Evolutionary conservation across 139 green algal species (phyloP).

Genomic region (Closterium sp.): DNA sequence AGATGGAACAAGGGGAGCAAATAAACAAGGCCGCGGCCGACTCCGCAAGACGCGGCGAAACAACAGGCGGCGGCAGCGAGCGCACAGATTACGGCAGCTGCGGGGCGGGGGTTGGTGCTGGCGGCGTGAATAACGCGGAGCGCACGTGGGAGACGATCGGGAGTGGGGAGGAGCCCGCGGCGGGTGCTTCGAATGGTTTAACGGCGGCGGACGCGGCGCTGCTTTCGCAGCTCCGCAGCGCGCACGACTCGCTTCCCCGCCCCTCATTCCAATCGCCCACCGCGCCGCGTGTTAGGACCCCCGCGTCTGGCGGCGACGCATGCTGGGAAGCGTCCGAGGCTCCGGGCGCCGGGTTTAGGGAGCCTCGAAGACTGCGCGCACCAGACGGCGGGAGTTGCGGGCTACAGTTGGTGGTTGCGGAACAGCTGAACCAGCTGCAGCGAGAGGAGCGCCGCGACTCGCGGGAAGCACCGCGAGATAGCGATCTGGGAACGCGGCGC

Average conservation of each 20-base stretch:
- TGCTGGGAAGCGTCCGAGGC: neutral
- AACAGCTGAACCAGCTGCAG: neutral
- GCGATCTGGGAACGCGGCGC: neutral
- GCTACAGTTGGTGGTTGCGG: neutral
- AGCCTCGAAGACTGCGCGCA: too few relatives aligned
- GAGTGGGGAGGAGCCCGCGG: neutral
- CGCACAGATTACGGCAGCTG: too few relatives aligned
- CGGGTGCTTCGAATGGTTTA: too few relatives aligned
- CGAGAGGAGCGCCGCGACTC: neutral
- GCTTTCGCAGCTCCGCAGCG: neutral
- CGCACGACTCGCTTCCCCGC: neutral
- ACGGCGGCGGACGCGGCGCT: neutral
- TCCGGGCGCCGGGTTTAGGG: too few relatives aligned
- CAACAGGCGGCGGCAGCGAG: neutral
- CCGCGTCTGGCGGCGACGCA: neutral
- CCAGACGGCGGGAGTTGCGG: neutral
- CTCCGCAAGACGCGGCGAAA: neutral
- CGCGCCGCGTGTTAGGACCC: neutral
- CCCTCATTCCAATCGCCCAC: neutral
- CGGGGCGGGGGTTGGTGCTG: neutral
- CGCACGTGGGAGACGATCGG: neutral
- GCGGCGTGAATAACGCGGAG: neutral
- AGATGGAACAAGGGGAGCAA: neutral
- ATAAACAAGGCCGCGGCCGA: neutral
- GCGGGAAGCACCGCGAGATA: neutral